A percentile compares a stretch with the other conserved stretches of the same genome.
phyloP scores from a whole-genome alignment of 2,329 filamentous ascomycete species.

The Trichoderma sp. region DNA sequence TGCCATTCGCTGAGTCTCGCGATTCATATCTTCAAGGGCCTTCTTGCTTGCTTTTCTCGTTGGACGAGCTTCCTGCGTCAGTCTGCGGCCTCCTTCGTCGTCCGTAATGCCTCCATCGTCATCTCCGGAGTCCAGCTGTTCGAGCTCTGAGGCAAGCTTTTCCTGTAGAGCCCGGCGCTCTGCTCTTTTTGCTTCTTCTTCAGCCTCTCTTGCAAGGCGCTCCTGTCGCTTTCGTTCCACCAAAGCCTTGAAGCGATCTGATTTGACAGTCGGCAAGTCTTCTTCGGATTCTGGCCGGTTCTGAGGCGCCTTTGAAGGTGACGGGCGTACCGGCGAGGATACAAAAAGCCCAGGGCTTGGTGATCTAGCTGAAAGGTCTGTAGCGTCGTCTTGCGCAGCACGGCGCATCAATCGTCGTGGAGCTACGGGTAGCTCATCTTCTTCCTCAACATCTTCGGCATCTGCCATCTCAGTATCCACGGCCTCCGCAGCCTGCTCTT shows the following conservation, averaged over 20 bases:
- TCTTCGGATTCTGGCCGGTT: conserved; percentile 47
- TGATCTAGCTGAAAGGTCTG: conserved; percentile 29
- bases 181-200: conserved; percentile 51
- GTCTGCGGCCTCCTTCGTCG: conserved; percentile 61
- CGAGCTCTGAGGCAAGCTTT: conserved; percentile 39
- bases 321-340: conserved; percentile 47
- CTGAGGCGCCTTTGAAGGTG: conserved; percentile 30
- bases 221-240: conserved; percentile 74
- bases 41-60: conserved; percentile 90
- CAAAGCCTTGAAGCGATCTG: conserved; percentile 68
- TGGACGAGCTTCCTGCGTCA: conserved; percentile 70
- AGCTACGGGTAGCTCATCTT: conserved; percentile 44
- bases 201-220: conserved; percentile 65
- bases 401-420: conserved; percentile 44
- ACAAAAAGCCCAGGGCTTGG: conserved; percentile 56
- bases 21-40: conserved; percentile 90
- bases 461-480: conserved; percentile 33
- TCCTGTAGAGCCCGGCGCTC: conserved; percentile 44
- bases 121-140: conserved; percentile 38
- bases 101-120: conserved; percentile 58
- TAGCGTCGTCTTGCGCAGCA: conserved; percentile 34
- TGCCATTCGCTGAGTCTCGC: conserved; percentile 88
- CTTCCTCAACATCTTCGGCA: conserved; percentile 40
- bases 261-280: conserved; percentile 50
- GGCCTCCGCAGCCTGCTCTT: conserved; percentile 29